Conservation (phyloP, 164 flowering plant species). For the Aristolochia contorta region DNA sequence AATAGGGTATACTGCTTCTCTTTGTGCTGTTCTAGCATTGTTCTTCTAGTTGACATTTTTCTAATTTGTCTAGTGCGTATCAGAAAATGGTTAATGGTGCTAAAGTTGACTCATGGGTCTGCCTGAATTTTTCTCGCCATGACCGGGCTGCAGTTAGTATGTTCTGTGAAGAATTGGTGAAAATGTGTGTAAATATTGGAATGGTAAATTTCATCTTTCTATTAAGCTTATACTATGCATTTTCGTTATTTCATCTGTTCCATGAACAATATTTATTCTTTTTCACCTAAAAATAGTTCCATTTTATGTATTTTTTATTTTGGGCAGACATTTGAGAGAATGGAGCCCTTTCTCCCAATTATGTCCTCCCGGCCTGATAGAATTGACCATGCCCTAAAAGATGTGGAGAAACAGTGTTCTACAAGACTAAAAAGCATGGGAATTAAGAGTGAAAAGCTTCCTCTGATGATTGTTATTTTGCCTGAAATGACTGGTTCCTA, state of each 20-base stretch:
- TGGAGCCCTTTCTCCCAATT: slow-evolving; percentile 35
- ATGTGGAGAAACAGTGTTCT: slow-evolving; percentile 20
- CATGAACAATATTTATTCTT: neutral
- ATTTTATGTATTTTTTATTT: neutral
- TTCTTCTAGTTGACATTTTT: neutral
- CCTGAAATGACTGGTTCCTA: slow-evolving; percentile 66
- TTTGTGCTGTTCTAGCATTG: neutral
- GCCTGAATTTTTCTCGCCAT: slow-evolving; percentile 44
- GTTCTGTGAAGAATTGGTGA: slow-evolving; percentile 36
- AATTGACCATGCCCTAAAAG: slow-evolving; percentile 38
- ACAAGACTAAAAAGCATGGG: too few relatives aligned
- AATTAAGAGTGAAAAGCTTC: slow-evolving; percentile 25
- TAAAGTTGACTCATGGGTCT: slow-evolving; percentile 42
- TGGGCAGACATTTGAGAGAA: slow-evolving; percentile 2
- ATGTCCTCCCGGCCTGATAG: slow-evolving; percentile 12
- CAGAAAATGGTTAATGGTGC: slow-evolving; percentile 85
- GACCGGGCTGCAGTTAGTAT: slow-evolving; percentile 1
- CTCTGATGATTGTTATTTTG: slow-evolving; percentile 57
- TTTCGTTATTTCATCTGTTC: neutral
- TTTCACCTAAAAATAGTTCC: too few relatives aligned
- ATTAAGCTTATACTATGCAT: neutral
- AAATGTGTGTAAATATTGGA: slow-evolving; percentile 66
- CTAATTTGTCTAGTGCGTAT: neutral
- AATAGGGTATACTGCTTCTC: slow-evolving; percentile 34
- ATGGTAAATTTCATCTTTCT: slow-evolving; percentile 39